Base-by-base conservation (phyloP, 139 green algal genomes). In the Chlorella sp. region DNA sequence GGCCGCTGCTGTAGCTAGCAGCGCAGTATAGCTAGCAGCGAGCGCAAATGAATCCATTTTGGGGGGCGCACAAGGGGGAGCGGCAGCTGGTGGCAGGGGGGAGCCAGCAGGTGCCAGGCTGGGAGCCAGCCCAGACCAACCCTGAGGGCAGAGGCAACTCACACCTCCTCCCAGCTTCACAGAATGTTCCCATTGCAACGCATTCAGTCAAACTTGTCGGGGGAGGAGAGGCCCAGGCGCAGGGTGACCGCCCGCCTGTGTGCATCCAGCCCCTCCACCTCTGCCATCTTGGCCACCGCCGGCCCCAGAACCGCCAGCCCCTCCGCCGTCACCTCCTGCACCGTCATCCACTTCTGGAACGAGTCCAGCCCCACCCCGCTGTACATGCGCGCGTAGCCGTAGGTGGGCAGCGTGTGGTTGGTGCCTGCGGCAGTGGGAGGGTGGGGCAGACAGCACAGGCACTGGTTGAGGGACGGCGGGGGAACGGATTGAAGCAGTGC, bases 321-420 rank as follows among this genome's bases (percentile, higher is more conserved):
- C 90, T 97, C 94, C 66, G 91, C 86, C 3, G 89, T 96, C 85
- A 98, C 86, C 66, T 84, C 94, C 93, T 99, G 98, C 69, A 99
- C 98, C 14, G 98, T 99, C 93, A 99, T 99, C 93, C 98, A 98
- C 94, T 99, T 99, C 79, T 96, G 92, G 92, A 99, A 99, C 1
- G 94, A 94, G 90, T 99, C 98, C 68, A 99, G 91, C 16, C 91
- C 97, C 2, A 99, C 98, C 1, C 98, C 98, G 76, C 92, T 96
- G 94, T 99, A 99, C 98, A 99, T 99, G 71, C 96, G 94, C 16
- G 98, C 96, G 89, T 99, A 99, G 76, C 97, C 98, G 91, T 99
- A 99, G 16, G 98, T 99, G 12, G 98, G 98, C 87, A 99, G 93
- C 86, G 97, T 94, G 93, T 99, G 98, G 95, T 99, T 99, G 76